phyloP scores from a whole-genome alignment of 2,329 filamentous ascomycete species.

The Ophiostoma ulmi region DNA sequence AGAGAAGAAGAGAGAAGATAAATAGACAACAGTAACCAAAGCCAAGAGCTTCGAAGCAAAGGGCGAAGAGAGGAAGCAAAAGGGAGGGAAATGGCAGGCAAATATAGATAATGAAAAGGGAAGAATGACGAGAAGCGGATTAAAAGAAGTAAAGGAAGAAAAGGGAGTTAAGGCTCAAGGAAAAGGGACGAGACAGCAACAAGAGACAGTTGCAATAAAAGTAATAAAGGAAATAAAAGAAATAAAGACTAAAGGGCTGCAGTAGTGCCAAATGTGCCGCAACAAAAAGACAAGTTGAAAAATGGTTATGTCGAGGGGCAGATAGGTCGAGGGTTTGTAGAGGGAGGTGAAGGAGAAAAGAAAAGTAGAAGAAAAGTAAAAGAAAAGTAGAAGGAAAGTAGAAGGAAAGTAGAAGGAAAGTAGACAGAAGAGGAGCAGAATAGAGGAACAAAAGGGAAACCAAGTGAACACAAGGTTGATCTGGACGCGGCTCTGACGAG shows the following conservation, averaged over 20 bases:
- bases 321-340: background rate
- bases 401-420: background rate
- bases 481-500: background rate
- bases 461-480: background rate
- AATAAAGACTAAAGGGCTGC: slow-evolving; percentile 14
- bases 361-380: background rate
- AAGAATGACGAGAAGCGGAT: background rate
- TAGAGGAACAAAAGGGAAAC: background rate
- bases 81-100: background rate
- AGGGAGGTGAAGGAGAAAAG: slow-evolving; percentile 4
- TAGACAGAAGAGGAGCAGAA: background rate
- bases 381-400: background rate
- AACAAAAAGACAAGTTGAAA: slow-evolving; percentile 14
- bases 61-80: background rate
- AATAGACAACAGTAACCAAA: background rate
- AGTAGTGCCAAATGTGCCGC: slow-evolving; percentile 19
- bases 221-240: slow-evolving; percentile 6
- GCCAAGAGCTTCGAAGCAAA: background rate
- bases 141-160: background rate
- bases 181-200: slow-evolving; percentile 1
- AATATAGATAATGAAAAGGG: background rate
- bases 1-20: background rate
- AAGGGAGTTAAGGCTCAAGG: background rate
- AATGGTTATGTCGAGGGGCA: slow-evolving; percentile 2
- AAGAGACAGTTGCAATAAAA: slow-evolving; percentile 1